Evolutionary conservation across 1,284 basidiomycete species (phyloP), one percentile per base, ranked within the genome.

Genomic region (Fomitiporia mediterranea): DNA sequence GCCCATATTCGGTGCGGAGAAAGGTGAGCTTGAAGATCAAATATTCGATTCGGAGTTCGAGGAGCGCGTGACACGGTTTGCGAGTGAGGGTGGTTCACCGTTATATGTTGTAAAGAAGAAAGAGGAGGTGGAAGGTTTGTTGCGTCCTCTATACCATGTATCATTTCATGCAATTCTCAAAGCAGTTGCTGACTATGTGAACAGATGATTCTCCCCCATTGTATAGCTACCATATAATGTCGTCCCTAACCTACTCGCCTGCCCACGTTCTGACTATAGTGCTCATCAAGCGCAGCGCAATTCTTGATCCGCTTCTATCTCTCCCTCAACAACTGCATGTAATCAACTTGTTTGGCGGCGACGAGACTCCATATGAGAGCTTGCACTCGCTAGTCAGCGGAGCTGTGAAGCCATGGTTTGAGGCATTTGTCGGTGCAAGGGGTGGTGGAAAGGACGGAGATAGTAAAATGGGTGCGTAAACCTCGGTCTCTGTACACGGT

Each of bases 341-440:
- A 59, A 77, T 98, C 51, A 97, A 95, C 63, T 79, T 98, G 27
- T 98, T 94, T 64, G 92, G 92, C 21, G 91, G 91, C 3, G 88
- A 93, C 43, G 88, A 91, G 60, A 87, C 92, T 0, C 95, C 96
- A 0, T 99, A 98, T 67, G 96, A 98, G 70, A 92, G 92, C 67
- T 73, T 99, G 17, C 95, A 98, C 70, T 91, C 92, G n/a, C 83
- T 99, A 25, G 94, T 99, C 9, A 97, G 96, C 67, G 89, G 85
- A 61, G 96, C 94, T 66, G 94, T 98, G 48, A 95, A 98, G 61
- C 95, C 96, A 0, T 98, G 94, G 88, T 98, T 99, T 66, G 95
- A 98, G 70, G 94, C 94, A 11, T 98, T 97, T 65, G 93, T 98
- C 28, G 88, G 88, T 2, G 74, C 84, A 15, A 75, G 84, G 40